Evolutionary conservation across 2,329 filamentous ascomycete genomes (phyloP).

Genomic region (Teratosphaeria epicoccoides): DNA sequence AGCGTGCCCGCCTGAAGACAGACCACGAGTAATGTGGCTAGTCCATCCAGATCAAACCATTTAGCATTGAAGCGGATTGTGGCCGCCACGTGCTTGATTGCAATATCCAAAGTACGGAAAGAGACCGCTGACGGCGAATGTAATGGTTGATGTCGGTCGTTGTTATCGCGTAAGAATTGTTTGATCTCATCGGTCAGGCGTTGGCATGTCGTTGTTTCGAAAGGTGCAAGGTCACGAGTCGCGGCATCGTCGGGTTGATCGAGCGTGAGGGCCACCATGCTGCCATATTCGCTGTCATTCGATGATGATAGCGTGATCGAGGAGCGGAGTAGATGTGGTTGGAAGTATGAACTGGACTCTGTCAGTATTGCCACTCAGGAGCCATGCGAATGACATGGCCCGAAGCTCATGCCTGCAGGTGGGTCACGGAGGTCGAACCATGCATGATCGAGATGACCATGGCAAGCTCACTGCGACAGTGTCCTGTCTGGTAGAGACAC

Average conservation of each 20-base stretch:
- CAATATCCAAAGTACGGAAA: slow-evolving; percentile 7
- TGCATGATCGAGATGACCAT: not conserved
- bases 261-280: slow-evolving; percentile 1
- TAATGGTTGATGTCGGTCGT: slow-evolving; percentile 1
- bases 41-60: slow-evolving; percentile 20
- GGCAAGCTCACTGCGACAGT: not conserved
- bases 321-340: not conserved
- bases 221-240: slow-evolving; percentile 15
- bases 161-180: not conserved
- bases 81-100: slow-evolving; percentile 15
- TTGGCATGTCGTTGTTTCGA: slow-evolving; percentile 18
- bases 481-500: not conserved
- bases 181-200: slow-evolving; percentile 13
- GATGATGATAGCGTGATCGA: slow-evolving; percentile 1
- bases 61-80: slow-evolving; percentile 22
- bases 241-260: not conserved
- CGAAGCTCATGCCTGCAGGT: not conserved
- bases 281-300: slow-evolving; percentile 4
- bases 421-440: not conserved
- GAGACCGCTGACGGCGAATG: not conserved
- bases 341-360: not conserved
- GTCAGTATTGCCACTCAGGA: not conserved
- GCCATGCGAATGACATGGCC: not conserved
- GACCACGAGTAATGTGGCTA: slow-evolving; percentile 14
- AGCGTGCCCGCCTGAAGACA: slow-evolving; percentile 16